Base-by-base conservation (phyloP, 306 rosid genomes). In the Vigna nakashimae region DNA sequence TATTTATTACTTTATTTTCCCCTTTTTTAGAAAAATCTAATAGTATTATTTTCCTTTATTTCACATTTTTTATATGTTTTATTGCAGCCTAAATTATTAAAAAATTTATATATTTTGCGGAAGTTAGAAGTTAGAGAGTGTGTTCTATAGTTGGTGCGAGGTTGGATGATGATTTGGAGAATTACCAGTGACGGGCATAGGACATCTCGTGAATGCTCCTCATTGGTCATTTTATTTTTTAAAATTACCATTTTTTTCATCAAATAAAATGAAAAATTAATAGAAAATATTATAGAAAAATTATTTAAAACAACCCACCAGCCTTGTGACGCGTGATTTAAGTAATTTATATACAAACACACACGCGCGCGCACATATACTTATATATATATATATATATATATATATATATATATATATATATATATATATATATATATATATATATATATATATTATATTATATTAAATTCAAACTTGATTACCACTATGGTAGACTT, bases 101-200 rank as follows among this genome's bases (percentile, higher is more conserved):
- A 36, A 43, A 38, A 52, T 59, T 28, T 45, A 69, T 60, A 13
- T 22, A 6, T 79, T 82, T 55, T 71, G 74, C 36, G 34, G 74
- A 38, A 2, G 69, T 60, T 76, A 76, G 70, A 16, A 59, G 72
- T 79, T 49, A 66, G 53, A 43, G 55, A 8, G 49, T 6, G 56
- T 67, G 3, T 50, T 58, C 1, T 68, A 71, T 68, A 56, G 79
- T 77, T 77, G 71, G 75, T 65, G 49, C 18, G 36, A 56, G 30
- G 79, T 82, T 82, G 58, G 74, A 63, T 43, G 16, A 62, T 82
- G 75, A 77, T 76, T 82, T 30, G 85, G 79, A 57, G 79, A 17
- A 73, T 17, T 64, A 34, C 24, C 22, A 50, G 57, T 79, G 64
- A 58, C 28, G 16, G 51, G 24, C 71, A 34, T 30, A 13, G 10